Evolutionary conservation across 164 flowering plant species (phyloP).

Genomic region (Paratinospora sagittata): DNA sequence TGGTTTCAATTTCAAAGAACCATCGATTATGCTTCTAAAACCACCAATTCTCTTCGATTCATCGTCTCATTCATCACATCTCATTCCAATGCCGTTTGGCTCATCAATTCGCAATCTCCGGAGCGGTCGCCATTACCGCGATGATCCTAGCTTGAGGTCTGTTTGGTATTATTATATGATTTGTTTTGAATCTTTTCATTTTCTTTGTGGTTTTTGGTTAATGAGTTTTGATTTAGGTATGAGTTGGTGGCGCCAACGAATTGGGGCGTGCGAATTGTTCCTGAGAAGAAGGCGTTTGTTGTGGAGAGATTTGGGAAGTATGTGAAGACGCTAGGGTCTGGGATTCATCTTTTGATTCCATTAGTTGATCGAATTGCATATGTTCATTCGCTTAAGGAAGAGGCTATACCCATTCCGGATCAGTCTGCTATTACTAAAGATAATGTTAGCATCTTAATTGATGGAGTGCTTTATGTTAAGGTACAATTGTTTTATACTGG

Average conservation of each 20-base stretch:
- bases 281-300: constrained; percentile 84
- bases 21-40: not conserved
- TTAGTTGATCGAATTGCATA: constrained; percentile 80
- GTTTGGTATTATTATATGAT: too few relatives aligned
- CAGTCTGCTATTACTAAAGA: constrained; percentile 93
- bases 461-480: constrained; percentile 84
- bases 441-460: constrained; percentile 79
- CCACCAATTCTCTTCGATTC: not conserved
- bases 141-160: constrained; percentile 17
- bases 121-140: constrained; percentile 16
- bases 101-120: constrained; percentile 21
- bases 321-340: constrained; percentile 63
- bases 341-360: constrained; percentile 80
- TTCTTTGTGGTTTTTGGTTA: too few relatives aligned
- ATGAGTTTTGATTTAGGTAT: too few relatives aligned
- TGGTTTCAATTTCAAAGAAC: not conserved
- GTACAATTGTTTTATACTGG: constrained; percentile 27
- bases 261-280: constrained; percentile 81
- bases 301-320: constrained; percentile 89
- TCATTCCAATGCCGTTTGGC: not conserved
- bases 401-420: constrained; percentile 73
- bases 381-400: constrained; percentile 88
- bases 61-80: not conserved
- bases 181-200: too few relatives aligned
- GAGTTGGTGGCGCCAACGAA: constrained; percentile 58